A percentile compares a stretch with the other conserved stretches of the same genome.
Conservation (phyloP, 2,329 filamentous ascomycete species). For the Plectosphaerella cucumerina region DNA sequence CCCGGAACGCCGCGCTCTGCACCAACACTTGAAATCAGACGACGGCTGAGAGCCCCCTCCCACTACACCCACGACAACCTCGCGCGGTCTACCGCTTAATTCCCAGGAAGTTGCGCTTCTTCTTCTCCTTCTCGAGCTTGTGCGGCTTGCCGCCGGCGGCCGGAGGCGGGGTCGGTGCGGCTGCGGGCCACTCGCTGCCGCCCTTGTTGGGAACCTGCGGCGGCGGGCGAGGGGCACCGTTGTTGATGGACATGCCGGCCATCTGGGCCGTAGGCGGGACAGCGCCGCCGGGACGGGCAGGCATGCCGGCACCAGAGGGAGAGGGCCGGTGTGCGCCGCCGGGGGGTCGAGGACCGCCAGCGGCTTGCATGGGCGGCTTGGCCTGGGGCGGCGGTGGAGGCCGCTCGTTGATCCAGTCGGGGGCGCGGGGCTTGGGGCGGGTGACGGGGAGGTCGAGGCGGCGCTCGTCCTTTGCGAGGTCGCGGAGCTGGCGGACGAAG, state of each 20-base stretch:
- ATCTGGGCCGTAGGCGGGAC: constrained; percentile 50
- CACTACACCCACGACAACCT: too few relatives aligned
- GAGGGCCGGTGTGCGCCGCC: constrained; percentile 13
- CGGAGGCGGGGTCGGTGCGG: constrained; percentile 15
- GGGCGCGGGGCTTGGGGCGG: constrained; percentile 73
- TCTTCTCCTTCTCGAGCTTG: constrained; percentile 60
- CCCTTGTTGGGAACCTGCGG: constrained; percentile 9
- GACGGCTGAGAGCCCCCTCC: too few relatives aligned
- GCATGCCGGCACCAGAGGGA: constrained; percentile 23
- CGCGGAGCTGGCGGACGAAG: constrained; percentile 77
- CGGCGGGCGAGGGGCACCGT: constrained; percentile 21
- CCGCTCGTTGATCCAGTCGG: constrained; percentile 80
- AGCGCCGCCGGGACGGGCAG: constrained; percentile 25
- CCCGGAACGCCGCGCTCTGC: too few relatives aligned
- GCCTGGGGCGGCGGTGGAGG: constrained; percentile 49
- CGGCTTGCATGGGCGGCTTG: constrained; percentile 21
- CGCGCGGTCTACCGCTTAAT: constrained; percentile 56
- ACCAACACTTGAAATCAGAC: too few relatives aligned
- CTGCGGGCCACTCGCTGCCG: constrained; percentile 6
- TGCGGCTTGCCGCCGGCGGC: constrained; percentile 34
- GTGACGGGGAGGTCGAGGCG: constrained; percentile 79
- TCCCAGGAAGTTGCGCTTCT: constrained; percentile 54
- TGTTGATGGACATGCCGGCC: constrained; percentile 47
- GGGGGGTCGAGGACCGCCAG: constrained; percentile 15
- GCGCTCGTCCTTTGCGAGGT: constrained; percentile 71